These are phyloP conservation scores for Aspergillus alliaceus DNA, from an alignment of 2,329 filamentous ascomycete species.

Conservation along the genomic window DNA sequence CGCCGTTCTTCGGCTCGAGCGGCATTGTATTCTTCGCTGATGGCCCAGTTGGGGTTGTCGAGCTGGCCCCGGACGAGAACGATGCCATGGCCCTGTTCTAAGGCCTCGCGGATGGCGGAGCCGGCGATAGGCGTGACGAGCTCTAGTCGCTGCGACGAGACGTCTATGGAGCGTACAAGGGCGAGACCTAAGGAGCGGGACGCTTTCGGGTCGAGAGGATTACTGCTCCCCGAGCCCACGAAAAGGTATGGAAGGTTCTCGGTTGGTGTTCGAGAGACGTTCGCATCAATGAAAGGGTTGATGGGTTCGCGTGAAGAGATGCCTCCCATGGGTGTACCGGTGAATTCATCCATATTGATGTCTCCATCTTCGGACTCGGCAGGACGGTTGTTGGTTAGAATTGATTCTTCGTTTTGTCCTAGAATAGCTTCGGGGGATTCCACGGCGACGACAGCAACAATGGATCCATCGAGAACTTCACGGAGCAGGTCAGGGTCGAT, in stretches of 20 bases:
- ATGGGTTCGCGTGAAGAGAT: not conserved
- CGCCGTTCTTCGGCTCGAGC: conserved; percentile 38
- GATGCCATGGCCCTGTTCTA: conserved; percentile 40
- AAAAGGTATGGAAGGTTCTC: conserved; percentile 54
- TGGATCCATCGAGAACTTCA: conserved; percentile 54
- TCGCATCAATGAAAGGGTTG: conserved; percentile 12
- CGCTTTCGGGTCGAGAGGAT: conserved; percentile 47
- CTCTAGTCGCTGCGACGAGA: conserved; percentile 41
- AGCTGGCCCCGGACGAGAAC: conserved; percentile 50
- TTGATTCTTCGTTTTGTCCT: conserved; percentile 6
- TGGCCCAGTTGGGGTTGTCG: conserved; percentile 47
- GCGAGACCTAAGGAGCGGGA: conserved; percentile 54
- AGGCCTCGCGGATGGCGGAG: conserved; percentile 27
- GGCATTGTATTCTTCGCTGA: conserved; percentile 44
- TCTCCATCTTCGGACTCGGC: conserved; percentile 9
- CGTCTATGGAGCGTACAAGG: conserved; percentile 44
- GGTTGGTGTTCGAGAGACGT: conserved; percentile 42
- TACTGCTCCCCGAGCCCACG: conserved; percentile 40
- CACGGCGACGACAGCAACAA: conserved; percentile 55
- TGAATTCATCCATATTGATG: conserved; percentile 19
- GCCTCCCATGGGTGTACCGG: not conserved
- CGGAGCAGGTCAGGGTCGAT: conserved; percentile 48
- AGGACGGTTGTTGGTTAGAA: not conserved
- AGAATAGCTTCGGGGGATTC: conserved; percentile 40
- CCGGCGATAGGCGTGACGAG: conserved; percentile 50